A percentile compares a stretch with the other conserved stretches of the same genome.
Evolutionary conservation across 2,329 filamentous ascomycete genomes (phyloP).

Genomic region (Chaetomium globosum): DNA sequence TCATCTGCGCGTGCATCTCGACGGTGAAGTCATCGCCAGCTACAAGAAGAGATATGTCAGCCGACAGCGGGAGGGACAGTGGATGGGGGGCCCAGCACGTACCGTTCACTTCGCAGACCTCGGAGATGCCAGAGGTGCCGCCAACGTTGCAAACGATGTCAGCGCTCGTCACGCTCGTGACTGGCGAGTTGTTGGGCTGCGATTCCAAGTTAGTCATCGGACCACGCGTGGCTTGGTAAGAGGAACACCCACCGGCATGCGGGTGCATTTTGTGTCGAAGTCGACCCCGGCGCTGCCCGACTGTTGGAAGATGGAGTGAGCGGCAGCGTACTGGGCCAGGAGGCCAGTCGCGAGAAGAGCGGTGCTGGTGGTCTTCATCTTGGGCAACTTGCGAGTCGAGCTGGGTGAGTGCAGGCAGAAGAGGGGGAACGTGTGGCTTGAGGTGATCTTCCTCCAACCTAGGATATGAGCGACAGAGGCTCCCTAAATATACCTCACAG

Average conservation of each 20-base stretch:
- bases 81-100: background rate
- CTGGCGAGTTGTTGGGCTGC: slow-evolving; percentile 49
- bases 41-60: slow-evolving; percentile 24
- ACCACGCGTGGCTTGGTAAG: background rate
- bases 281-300: slow-evolving; percentile 27
- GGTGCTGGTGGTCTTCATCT: slow-evolving; percentile 29
- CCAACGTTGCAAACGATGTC: slow-evolving; percentile 50
- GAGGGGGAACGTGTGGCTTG: background rate
- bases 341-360: slow-evolving; percentile 26
- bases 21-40: slow-evolving; percentile 53
- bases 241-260: slow-evolving; percentile 30
- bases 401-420: background rate
- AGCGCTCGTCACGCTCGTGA: slow-evolving; percentile 46
- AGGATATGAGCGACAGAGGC: background rate
- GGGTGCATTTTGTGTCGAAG: slow-evolving; percentile 29
- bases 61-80: no score
- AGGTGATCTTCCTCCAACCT: background rate
- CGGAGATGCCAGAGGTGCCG: slow-evolving; percentile 41
- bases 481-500: slow-evolving; percentile 9
- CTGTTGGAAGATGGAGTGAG: slow-evolving; percentile 33
- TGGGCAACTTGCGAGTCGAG: background rate
- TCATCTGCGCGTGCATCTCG: slow-evolving; percentile 54
- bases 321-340: slow-evolving; percentile 25
- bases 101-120: slow-evolving; percentile 37
- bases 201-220: background rate